These are phyloP conservation scores for Cryptosporidium ubiquitum DNA, from an alignment of 169 alveolate species.

Conservation along the genomic window DNA sequence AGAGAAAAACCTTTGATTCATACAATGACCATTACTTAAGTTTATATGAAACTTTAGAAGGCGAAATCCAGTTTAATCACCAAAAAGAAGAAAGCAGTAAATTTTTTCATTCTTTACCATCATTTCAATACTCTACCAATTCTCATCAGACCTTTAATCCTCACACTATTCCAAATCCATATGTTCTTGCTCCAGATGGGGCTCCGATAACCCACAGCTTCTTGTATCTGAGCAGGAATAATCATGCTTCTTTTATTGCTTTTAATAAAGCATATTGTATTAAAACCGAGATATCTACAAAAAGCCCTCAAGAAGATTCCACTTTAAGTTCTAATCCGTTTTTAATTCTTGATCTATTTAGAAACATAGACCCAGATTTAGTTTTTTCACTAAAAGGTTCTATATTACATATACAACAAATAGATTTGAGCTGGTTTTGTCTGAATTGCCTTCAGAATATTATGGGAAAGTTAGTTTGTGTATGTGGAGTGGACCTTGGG, in stretches of 20 bases:
- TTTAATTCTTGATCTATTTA: neutral
- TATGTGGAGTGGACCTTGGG: slow-evolving; percentile 8
- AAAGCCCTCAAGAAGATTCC: neutral
- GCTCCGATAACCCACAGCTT: slow-evolving; percentile 31
- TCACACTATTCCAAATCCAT: slow-evolving; percentile 41
- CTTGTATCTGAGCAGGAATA: neutral
- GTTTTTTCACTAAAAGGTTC: slow-evolving; percentile 14
- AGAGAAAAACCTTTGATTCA: neutral
- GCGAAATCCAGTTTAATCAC: neutral
- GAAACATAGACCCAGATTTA: slow-evolving; percentile 24
- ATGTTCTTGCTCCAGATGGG: slow-evolving; percentile 68
- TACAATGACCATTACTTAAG: neutral
- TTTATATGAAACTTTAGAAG: neutral
- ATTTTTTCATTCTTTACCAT: neutral
- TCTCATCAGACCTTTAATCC: neutral
- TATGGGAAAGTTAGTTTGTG: neutral
- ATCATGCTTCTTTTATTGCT: neutral
- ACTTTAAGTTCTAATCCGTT: neutral
- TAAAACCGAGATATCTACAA: neutral
- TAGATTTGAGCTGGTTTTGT: slow-evolving; percentile 41
- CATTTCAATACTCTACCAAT: neutral
- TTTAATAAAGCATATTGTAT: slow-evolving; percentile 47
- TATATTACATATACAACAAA: slow-evolving; percentile 45
- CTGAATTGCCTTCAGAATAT: slow-evolving; percentile 18
- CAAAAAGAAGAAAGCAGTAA: neutral